Evolutionary conservation across 1,284 basidiomycete genomes (phyloP).

Genomic region (Pseudozyma hubeiensis): DNA sequence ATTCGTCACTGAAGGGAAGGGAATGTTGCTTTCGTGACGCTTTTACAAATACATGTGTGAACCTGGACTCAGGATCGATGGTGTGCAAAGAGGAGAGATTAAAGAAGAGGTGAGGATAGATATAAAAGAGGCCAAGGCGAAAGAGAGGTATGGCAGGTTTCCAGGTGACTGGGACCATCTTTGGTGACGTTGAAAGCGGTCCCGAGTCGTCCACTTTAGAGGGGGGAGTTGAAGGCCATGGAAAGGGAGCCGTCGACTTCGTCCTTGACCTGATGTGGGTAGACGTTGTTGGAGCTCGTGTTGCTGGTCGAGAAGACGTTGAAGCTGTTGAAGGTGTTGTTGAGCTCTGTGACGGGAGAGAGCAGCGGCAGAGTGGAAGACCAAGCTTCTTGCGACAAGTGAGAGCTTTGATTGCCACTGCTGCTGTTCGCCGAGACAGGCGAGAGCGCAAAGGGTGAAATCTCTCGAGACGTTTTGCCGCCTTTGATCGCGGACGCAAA

Average conservation of each 20-base stretch:
- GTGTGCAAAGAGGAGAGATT: too few species aligned
- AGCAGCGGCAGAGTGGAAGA: conserved; percentile 18
- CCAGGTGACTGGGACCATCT: too few species aligned
- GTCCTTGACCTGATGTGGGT: background rate
- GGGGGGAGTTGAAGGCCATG: conserved; percentile 13
- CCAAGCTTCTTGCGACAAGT: conserved; percentile 22
- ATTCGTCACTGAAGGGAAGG: too few species aligned
- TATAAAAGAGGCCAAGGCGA: too few species aligned
- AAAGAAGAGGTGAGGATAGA: too few species aligned
- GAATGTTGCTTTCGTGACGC: too few species aligned
- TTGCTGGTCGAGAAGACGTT: conserved; percentile 12
- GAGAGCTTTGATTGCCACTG: conserved; percentile 19
- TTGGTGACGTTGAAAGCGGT: too few species aligned
- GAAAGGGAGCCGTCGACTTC: conserved; percentile 13
- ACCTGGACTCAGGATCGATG: too few species aligned
- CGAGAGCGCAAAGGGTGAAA: conserved; percentile 25
- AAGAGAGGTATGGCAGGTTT: too few species aligned
- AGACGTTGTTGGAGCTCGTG: background rate
- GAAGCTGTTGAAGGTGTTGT: conserved; percentile 24
- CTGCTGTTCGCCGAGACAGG: conserved; percentile 15
- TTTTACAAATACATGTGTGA: too few species aligned
- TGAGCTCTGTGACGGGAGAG: conserved; percentile 35
- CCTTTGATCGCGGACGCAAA: conserved; percentile 2
- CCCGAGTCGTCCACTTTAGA: background rate
- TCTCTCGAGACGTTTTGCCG: conserved; percentile 17